Conservation (phyloP, 495 filamentous ascomycete species). For the Penicillium steckii region DNA sequence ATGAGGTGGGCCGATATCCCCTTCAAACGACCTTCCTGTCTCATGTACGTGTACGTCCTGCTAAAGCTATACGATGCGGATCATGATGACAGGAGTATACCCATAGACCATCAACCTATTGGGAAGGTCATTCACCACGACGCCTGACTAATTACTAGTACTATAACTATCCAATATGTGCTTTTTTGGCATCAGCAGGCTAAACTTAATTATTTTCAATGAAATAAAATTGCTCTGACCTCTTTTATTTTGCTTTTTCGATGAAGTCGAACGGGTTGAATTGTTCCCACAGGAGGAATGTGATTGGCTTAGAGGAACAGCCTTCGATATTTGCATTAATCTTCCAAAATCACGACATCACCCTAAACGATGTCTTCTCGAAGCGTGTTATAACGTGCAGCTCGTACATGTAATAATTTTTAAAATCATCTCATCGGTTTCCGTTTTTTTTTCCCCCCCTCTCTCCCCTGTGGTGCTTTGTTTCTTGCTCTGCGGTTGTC, state of each 20-base stretch:
- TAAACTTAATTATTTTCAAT: background rate
- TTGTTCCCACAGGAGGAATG: background rate
- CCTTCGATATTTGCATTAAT: constrained; percentile 1
- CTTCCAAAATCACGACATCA: constrained; percentile 1
- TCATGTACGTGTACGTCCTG: background rate
- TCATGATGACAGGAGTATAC: too few relatives aligned
- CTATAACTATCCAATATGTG: too few relatives aligned
- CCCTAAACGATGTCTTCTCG: background rate
- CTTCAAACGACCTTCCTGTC: background rate
- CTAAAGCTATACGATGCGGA: background rate
- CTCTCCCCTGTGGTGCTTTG: background rate
- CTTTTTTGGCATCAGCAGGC: too few relatives aligned
- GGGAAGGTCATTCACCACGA: too few relatives aligned
- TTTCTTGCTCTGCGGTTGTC: background rate
- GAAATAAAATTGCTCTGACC: too few relatives aligned
- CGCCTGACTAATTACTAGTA: too few relatives aligned
- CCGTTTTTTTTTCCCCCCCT: background rate
- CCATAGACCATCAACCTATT: too few relatives aligned
- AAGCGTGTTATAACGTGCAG: background rate
- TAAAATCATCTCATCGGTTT: background rate
- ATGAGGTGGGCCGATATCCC: background rate
- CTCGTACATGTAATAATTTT: background rate
- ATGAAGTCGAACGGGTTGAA: background rate
- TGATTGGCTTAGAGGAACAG: background rate
- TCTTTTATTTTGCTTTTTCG: background rate